Evolutionary conservation across 176 grass and related monocot genomes (phyloP).

Genomic region (Cocos nucifera): DNA sequence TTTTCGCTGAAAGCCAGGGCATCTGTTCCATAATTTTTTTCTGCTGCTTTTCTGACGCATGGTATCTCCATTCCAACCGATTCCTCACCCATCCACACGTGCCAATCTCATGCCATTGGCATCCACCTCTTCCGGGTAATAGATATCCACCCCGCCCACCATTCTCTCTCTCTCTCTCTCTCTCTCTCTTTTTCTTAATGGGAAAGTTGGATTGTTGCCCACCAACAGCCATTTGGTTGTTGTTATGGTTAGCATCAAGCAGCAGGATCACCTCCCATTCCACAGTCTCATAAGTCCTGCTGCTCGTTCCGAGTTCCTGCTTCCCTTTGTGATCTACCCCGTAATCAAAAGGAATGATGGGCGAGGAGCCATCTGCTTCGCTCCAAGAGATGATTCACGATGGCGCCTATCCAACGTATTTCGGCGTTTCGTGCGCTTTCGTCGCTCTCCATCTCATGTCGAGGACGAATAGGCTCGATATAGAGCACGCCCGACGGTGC

Average conservation of each 20-base stretch:
- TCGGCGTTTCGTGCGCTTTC: slow-evolving; percentile 56
- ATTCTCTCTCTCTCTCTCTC: neutral
- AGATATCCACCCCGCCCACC: neutral
- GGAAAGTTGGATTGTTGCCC: no score
- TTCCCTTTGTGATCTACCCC: neutral
- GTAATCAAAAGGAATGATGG: neutral
- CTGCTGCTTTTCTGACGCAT: slow-evolving; percentile 7
- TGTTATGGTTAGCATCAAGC: no score
- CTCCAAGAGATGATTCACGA: no score
- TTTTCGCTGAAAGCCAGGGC: slow-evolving; percentile 10
- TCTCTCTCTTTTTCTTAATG: neutral
- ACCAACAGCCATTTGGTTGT: no score
- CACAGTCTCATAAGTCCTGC: no score
- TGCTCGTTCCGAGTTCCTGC: no score
- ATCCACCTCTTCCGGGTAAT: neutral
- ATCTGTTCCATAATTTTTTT: neutral
- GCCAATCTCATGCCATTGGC: neutral
- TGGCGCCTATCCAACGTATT: slow-evolving; percentile 16
- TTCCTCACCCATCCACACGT: neutral
- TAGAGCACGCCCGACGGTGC: slow-evolving; percentile 31
- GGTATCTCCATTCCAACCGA: neutral
- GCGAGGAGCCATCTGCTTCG: neutral
- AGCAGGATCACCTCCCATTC: no score
- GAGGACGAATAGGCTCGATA: slow-evolving; percentile 14
- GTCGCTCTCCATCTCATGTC: slow-evolving; percentile 30